Percentiles rank a stretch among this genome's conserved stretches.
phyloP scores from a whole-genome alignment of 805 yeast species.

The Nakazawaea pomicola region DNA sequence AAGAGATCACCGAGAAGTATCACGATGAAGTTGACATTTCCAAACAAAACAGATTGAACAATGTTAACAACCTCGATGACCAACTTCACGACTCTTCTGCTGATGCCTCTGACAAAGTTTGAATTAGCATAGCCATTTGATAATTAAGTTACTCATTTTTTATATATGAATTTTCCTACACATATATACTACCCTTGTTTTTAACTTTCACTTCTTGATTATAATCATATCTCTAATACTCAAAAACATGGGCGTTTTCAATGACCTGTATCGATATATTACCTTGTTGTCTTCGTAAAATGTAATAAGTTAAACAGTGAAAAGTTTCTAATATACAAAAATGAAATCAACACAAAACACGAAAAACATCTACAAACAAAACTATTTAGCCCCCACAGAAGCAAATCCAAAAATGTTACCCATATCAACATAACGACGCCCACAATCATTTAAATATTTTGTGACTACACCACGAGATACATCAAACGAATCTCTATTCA shows the following conservation, averaged over 20 bases:
- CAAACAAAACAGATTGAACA: constrained; percentile 22
- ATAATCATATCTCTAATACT: no score
- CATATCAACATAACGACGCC: constrained; percentile 87
- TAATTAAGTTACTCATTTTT: no score
- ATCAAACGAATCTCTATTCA: constrained; percentile 60
- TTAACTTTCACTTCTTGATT: background rate
- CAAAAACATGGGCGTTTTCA: no score
- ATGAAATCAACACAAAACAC: no score
- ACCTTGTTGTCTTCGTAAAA: no score
- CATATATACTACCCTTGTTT: no score
- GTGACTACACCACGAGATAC: constrained; percentile 54
- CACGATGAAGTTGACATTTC: constrained; percentile 72
- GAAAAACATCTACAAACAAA: no score
- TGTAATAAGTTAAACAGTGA: no score
- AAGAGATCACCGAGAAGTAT: constrained; percentile 72
- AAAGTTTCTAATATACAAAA: no score
- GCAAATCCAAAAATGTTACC: constrained; percentile 68
- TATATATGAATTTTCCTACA: background rate
- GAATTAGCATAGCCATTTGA: no score
- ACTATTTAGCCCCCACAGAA: constrained; percentile 17
- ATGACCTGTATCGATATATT: no score
- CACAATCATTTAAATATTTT: constrained; percentile 74
- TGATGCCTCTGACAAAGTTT: constrained; percentile 11
- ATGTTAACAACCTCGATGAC: constrained; percentile 3
- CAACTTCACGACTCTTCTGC: constrained; percentile 4